Percentiles rank a stretch among this genome's conserved stretches.
phyloP scores from a whole-genome alignment of 805 yeast species.

The Spathaspora girioi region DNA sequence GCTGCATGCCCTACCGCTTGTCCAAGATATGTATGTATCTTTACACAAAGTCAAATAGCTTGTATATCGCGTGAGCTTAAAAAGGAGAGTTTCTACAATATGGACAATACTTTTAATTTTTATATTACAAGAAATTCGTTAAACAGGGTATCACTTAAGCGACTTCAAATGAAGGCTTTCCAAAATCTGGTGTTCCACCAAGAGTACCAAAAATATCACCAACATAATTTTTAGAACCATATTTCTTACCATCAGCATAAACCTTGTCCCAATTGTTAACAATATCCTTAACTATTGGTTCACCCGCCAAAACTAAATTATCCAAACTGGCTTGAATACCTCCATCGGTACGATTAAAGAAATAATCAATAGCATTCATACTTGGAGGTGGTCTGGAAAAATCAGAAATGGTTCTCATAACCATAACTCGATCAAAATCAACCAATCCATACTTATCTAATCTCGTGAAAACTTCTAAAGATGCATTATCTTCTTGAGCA shows the following conservation, averaged over 20 bases:
- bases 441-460: slow-evolving; percentile 51
- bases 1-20: too few relatives aligned
- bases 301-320: slow-evolving; percentile 52
- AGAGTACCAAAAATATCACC: slow-evolving; percentile 60
- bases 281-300: slow-evolving; percentile 53
- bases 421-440: slow-evolving; percentile 54
- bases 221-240: slow-evolving; percentile 48
- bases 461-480: slow-evolving; percentile 57
- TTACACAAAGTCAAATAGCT: not conserved
- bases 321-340: slow-evolving; percentile 46
- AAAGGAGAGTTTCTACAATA: not conserved
- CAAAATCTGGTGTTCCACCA: slow-evolving; percentile 42
- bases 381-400: slow-evolving; percentile 52
- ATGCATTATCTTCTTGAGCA: slow-evolving; percentile 67
- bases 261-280: slow-evolving; percentile 44
- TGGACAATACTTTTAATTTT: too few relatives aligned
- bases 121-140: not conserved
- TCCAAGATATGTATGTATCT: too few relatives aligned
- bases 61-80: not conserved
- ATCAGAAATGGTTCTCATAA: slow-evolving; percentile 61
- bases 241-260: slow-evolving; percentile 23
- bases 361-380: slow-evolving; percentile 45
- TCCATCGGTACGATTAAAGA: slow-evolving; percentile 48
- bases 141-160: slow-evolving; percentile 4
- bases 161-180: slow-evolving; percentile 17